Conservation (phyloP, 176 grass and related monocot species). For the sorghum (Sorghum bicolor) region Sorghum_bicolor_NCBIv3 NC_012872.2:19476001-19476500, state of each 20-base stretch:
- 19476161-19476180: not conserved
- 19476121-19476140: not conserved
- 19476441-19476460: not conserved
- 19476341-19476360: not conserved
- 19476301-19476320: not conserved
- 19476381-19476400: not conserved
- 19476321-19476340: not conserved
- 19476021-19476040: not conserved
- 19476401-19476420: not conserved
- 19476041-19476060: not conserved
- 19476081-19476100: not conserved
- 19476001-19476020: not conserved
- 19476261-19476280: not conserved
- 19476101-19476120: not conserved
- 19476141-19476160: not conserved
- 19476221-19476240: not conserved
- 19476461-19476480: not conserved
- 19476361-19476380: not conserved
- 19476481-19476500: slow-evolving; percentile 5
- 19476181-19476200: not conserved
- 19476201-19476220: not conserved
- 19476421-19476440: not conserved
- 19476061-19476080: not conserved
- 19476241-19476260: slow-evolving; percentile 1
- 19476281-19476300: not conserved